Conservation (phyloP, 164 flowering plant species). For the grape (Vitis vinifera) region DNA sequence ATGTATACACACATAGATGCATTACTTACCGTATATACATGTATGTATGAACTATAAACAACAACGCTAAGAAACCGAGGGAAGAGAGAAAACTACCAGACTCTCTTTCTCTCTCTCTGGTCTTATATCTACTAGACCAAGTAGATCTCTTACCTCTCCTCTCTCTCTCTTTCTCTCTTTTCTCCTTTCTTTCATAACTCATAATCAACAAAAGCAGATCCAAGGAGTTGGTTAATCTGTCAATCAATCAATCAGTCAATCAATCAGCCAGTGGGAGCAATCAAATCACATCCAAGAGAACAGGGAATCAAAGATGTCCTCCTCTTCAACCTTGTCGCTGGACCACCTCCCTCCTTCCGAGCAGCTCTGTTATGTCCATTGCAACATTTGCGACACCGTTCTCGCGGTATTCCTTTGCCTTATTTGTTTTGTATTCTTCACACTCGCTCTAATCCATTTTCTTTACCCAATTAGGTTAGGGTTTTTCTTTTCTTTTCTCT, state of each 20-base stretch:
- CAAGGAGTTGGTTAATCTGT: constrained; percentile 35
- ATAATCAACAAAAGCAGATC: constrained; percentile 30
- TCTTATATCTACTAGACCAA: constrained; percentile 12
- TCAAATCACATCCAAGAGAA: constrained; percentile 8
- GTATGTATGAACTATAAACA: constrained; percentile 7
- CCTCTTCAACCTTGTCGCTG: constrained; percentile 23
- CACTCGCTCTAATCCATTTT: background rate
- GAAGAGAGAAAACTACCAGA: constrained; percentile 5
- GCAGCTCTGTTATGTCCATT: constrained; percentile 74
- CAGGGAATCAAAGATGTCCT: constrained; percentile 18
- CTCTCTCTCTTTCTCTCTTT: background rate
- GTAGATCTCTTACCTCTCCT: constrained; percentile 1
- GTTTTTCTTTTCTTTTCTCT: background rate
- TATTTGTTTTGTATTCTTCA: constrained; percentile 1
- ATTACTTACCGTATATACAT: background rate
- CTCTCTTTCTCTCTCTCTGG: background rate
- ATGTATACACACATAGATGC: background rate
- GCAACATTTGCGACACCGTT: constrained; percentile 67
- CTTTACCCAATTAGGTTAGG: background rate
- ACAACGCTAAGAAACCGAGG: constrained; percentile 1
- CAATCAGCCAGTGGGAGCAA: constrained; percentile 25
- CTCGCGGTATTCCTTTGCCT: constrained; percentile 49
- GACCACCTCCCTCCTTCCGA: constrained; percentile 50
- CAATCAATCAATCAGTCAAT: constrained; percentile 25
- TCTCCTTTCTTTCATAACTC: constrained; percentile 14